Conservation (phyloP, 129 eudicot species). For the sunflower (Helianthus annuus) region DNA sequence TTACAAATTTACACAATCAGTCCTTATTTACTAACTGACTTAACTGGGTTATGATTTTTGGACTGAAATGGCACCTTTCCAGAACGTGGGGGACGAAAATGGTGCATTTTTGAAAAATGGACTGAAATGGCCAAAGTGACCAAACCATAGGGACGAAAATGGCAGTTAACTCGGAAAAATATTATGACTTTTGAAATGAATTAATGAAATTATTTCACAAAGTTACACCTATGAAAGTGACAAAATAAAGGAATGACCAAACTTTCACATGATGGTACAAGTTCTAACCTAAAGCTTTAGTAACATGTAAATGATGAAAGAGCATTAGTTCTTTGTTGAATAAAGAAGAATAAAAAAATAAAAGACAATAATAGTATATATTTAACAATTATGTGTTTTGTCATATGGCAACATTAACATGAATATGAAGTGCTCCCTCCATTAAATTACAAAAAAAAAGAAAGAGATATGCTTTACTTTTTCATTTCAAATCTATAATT, state of each 20-base stretch:
- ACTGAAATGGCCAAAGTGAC: too few species aligned
- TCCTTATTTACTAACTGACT: too few species aligned
- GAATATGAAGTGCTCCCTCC: constrained; percentile 17
- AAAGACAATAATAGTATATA: background rate
- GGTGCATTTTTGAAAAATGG: too few species aligned
- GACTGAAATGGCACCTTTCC: too few species aligned
- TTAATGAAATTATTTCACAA: background rate
- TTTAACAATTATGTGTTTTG: constrained; percentile 5
- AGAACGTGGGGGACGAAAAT: too few species aligned
- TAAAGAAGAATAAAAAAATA: background rate
- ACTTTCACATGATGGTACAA: background rate
- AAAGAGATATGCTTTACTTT: constrained; percentile 23
- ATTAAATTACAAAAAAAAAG: background rate
- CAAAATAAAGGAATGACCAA: background rate
- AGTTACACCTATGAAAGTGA: too few species aligned
- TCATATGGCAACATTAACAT: background rate
- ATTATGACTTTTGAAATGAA: background rate
- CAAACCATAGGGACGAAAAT: too few species aligned
- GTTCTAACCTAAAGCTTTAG: background rate
- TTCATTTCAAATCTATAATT: constrained; percentile 19
- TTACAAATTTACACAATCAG: too few species aligned
- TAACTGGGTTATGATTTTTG: too few species aligned
- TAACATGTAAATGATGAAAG: background rate
- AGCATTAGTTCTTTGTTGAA: background rate
- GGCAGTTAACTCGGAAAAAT: too few species aligned